Base-by-base conservation (phyloP, 371 early-diverging fungal genomes). In the Funneliformis caledonium region DNA sequence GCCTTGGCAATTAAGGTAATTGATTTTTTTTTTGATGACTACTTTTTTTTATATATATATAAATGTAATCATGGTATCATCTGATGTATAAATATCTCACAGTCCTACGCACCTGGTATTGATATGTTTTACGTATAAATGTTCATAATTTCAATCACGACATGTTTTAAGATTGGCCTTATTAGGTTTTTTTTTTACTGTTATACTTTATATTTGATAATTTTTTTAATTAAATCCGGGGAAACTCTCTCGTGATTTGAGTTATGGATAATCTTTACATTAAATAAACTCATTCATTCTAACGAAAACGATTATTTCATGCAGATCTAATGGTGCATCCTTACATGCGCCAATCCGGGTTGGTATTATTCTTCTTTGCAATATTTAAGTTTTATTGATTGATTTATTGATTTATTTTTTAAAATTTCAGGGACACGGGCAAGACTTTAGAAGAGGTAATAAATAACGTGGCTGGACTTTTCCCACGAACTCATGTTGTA, bases 401-500 rank as follows among this genome's bases (percentile, higher is more conserved):
- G 6, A 60, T 72, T 61, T 42, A 47, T 67, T 75, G 16, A 22
- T 42, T 19, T 64, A n/a, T 64, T 61, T 37, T 37, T 37, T 37
- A 37, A 37, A 37, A 37, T 37, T 10, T 22, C 50, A 70, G 48
- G n/a, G 60, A 69, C 22, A 16, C 70, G 4, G 70, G 43, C n/a
- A 33, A 22, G 43, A 80, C 73, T 78, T 48, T 42, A 4, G 48
- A 61, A 50, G 64, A 74, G 26, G 47, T 70, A 62, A 81, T 19
- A 11, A 19, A 19, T 84, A 3, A 81, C 5, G 87, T 93, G 19
- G 82, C 84, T 0, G 74, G 80, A n/a, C 61, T 94, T 1, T 86
- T 96, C 56, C 82, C 87, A 2, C 90, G 96, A n/a, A 80, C 96
- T 1, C 96, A 99, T 85, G 95, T 93, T 0, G 84, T 97, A 12